Evolutionary conservation across 768 basidiomycete genomes (phyloP).

Genomic region (Rubroboletus pulcherrimus): DNA sequence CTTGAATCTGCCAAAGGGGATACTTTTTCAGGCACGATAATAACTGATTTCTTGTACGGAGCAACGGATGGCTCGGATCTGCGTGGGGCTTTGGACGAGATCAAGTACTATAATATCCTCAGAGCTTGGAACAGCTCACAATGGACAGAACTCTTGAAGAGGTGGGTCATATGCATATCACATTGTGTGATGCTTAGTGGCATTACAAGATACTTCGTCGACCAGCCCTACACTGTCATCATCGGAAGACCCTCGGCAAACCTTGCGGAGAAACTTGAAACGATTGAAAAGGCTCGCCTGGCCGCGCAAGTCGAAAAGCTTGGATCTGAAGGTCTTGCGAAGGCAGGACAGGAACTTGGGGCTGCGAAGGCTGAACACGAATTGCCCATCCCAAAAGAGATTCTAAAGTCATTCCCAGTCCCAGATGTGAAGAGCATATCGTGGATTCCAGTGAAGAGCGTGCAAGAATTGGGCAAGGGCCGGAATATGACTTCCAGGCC

Average conservation of each 20-base stretch:
- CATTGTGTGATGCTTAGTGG: conserved; percentile 8
- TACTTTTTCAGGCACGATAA: conserved; percentile 68
- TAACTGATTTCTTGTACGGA: conserved; percentile 86
- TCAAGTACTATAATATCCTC: conserved; percentile 64
- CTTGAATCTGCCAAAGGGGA: conserved; percentile 83
- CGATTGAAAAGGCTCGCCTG: conserved; percentile 75
- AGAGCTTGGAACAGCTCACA: conserved; percentile 68
- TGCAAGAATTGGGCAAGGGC: conserved; percentile 58
- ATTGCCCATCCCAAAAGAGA: conserved; percentile 70
- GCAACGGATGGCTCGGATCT: conserved; percentile 79
- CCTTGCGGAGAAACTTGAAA: conserved; percentile 76
- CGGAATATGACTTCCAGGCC: conserved; percentile 31
- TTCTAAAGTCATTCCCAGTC: conserved; percentile 84
- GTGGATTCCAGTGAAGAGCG: conserved; percentile 79
- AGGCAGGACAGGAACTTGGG: conserved; percentile 64
- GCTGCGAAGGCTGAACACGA: conserved; percentile 87
- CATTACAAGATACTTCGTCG: conserved; percentile 67
- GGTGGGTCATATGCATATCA: conserved; percentile 44
- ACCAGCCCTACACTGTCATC: conserved; percentile 69
- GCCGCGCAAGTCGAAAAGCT: conserved; percentile 62
- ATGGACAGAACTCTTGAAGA: conserved; percentile 74
- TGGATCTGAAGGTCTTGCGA: conserved; percentile 77
- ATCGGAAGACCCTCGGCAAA: conserved; percentile 84
- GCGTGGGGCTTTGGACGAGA: conserved; percentile 68
- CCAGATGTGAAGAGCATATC: conserved; percentile 87